A percentile compares a stretch with the other conserved stretches of the same genome.
phyloP scores from a whole-genome alignment of 306 rosid genomes.

The Urtica urens region DNA sequence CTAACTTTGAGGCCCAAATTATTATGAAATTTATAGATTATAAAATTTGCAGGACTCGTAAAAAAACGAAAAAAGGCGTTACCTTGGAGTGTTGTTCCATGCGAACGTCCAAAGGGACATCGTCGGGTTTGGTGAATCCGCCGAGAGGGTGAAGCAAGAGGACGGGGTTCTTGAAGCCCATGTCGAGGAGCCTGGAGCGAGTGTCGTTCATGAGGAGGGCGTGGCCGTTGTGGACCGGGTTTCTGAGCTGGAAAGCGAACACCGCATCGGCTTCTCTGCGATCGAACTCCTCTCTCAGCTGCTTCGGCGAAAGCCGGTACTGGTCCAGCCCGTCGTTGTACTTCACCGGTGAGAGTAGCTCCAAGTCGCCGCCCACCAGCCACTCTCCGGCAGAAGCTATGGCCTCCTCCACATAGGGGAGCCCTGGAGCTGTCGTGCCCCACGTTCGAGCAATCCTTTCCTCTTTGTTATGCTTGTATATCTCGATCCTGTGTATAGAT shows the following conservation, averaged over 20 bases:
- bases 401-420: constrained; percentile 80
- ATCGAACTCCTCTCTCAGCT: constrained; percentile 81
- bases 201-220: constrained; percentile 95
- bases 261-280: constrained; percentile 84
- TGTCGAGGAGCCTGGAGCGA: constrained; percentile 63
- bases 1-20: no score
- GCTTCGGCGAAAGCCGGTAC: constrained; percentile 82
- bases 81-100: constrained; percentile 99
- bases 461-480: constrained; percentile 91
- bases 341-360: constrained; percentile 62
- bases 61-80: constrained; percentile 15
- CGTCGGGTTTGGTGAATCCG: constrained; percentile 84
- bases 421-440: constrained; percentile 87
- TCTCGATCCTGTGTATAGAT: constrained; percentile 51
- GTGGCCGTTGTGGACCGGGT: constrained; percentile 95
- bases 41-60: no score
- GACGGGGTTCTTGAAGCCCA: constrained; percentile 91
- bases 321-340: constrained; percentile 86
- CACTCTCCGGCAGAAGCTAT: constrained; percentile 82
- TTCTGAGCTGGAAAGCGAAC: constrained; percentile 89
- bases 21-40: no score
- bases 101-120: constrained; percentile 94
- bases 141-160: constrained; percentile 93
- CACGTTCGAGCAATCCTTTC: constrained; percentile 96
- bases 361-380: constrained; percentile 93